Percentiles rank a stretch among this genome's conserved stretches.
These are phyloP conservation scores for Coccinonectria pachysandricola DNA, from an alignment of 2,329 filamentous ascomycete genomes.

Conservation along the genomic window DNA sequence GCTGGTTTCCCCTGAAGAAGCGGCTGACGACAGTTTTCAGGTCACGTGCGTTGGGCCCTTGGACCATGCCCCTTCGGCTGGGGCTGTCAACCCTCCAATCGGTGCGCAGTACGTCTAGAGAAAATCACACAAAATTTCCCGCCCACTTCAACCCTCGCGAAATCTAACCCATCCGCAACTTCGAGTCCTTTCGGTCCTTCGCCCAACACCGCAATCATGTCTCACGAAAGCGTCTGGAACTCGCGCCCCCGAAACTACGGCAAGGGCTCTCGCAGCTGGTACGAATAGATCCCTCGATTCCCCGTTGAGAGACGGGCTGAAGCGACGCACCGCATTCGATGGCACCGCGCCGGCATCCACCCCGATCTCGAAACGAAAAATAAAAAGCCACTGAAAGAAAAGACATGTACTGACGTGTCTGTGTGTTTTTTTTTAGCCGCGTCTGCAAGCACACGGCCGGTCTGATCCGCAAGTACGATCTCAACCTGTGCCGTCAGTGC, in stretches of 20 bases:
- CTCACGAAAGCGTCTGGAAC: slow-evolving; percentile 96
- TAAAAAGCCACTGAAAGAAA: slow-evolving; percentile 4
- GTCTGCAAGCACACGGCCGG: slow-evolving; percentile 87
- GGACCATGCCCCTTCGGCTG: slow-evolving; percentile 15
- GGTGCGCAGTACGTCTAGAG: slow-evolving; percentile 20
- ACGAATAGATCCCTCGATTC: slow-evolving; percentile 31
- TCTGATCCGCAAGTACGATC: slow-evolving; percentile 99
- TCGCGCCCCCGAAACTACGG: slow-evolving; percentile 94
- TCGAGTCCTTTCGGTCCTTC: slow-evolving; percentile 18
- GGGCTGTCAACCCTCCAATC: slow-evolving; percentile 29
- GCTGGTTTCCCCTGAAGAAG: slow-evolving; percentile 11
- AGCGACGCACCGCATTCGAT: too few relatives aligned
- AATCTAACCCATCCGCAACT: slow-evolving; percentile 23
- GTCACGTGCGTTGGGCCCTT: slow-evolving; percentile 11
- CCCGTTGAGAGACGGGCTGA: too few relatives aligned
- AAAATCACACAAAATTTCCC: slow-evolving; percentile 32
- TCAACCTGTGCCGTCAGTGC: slow-evolving; percentile 78
- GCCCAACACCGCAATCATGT: slow-evolving; percentile 41
- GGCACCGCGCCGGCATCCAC: too few relatives aligned
- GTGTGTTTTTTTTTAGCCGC: slow-evolving; percentile 35
- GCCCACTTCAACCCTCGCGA: slow-evolving; percentile 23
- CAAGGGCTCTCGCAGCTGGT: slow-evolving; percentile 93
- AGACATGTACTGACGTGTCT: slow-evolving; percentile 21
- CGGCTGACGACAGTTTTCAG: too few relatives aligned
- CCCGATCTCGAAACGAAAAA: neutral